Base-by-base conservation (phyloP, 2,329 filamentous ascomycete genomes). In the Diplodia scrobiculata region DNA sequence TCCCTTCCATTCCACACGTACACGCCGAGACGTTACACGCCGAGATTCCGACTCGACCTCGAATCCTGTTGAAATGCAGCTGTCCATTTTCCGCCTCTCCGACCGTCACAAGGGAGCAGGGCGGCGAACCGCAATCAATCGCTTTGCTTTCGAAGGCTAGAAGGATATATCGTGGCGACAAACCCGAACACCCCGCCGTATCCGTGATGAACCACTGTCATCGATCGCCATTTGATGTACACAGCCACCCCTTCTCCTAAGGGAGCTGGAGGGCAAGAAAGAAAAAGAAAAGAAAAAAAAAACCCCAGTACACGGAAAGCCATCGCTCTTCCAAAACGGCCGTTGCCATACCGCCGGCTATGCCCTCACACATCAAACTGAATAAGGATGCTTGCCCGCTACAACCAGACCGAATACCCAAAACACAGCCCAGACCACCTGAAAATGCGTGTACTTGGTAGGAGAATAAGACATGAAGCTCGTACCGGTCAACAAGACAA, bases 381-480 rank as follows among this genome's bases (percentile, higher is more conserved):
- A 14, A 54, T 29, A 54, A 36, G 19, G 9, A 54, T 54, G 32
- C 32, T 34, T 27, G 17, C 34, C 13, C 52, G 52, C 52, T 54
- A 34, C 17, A 54, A 54, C 19, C n/a, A 34, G 34, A 25, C 29
- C 32, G 19, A 17, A 27, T 51, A 25, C 48, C 13, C 17, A 53
- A 53, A 53, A 19, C 7, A 29, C 4, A 53, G 11, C 51, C 51
- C 14, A 29, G 13, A 3, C 25, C 51, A 53, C 48, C 25, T n/a
- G 21, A 58, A 58, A 58, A 45, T 58, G 53, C 36, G 36, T 58
- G 21, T 58, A 58, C 53, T 14, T 41, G 53, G 25, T 3, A 45
- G 53, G 25, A 58, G 14, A 7, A n/a, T 10, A 6, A 45, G 36
- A 58, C 32, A 55, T 25, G 36, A 34, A 27, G 14, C 19, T n/a